Evolutionary conservation across 2,329 filamentous ascomycete species (phyloP).

Genomic region (Nothophoma quercina): DNA sequence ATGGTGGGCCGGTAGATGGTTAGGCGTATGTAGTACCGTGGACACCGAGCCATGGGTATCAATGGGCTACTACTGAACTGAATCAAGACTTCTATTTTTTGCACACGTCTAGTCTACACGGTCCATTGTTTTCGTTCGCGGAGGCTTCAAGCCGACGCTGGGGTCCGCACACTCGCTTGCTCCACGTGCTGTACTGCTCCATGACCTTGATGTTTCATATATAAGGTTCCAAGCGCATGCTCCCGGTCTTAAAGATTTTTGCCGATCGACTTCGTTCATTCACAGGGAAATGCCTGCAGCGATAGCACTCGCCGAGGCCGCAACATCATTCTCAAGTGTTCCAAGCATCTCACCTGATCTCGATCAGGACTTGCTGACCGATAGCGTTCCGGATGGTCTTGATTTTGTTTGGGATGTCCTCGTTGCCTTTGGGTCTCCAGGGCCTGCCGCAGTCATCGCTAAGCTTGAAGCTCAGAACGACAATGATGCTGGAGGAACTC

Average conservation of each 20-base stretch:
- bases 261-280: not conserved
- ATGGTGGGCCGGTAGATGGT: constrained; percentile 3
- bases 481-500: no score
- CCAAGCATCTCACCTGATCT: no score
- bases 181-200: not conserved
- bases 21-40: constrained; percentile 6
- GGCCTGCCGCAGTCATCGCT: no score
- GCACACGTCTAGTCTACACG: not conserved
- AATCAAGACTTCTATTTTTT: not conserved
- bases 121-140: no score
- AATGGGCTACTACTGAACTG: not conserved
- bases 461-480: no score
- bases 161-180: not conserved
- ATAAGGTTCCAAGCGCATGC: not conserved
- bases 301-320: not conserved
- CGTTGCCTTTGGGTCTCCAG: no score
- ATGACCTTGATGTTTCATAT: not conserved
- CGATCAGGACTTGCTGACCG: no score
- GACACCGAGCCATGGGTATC: not conserved
- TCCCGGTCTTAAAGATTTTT: not conserved
- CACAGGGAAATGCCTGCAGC: not conserved
- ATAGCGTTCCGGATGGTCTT: no score
- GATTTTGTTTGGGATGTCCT: no score
- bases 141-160: no score
- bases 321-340: not conserved